Evolutionary conservation across 2,329 filamentous ascomycete genomes (phyloP), one percentile per base, ranked within the genome.

Genomic region (Fusarium hainanense): DNA sequence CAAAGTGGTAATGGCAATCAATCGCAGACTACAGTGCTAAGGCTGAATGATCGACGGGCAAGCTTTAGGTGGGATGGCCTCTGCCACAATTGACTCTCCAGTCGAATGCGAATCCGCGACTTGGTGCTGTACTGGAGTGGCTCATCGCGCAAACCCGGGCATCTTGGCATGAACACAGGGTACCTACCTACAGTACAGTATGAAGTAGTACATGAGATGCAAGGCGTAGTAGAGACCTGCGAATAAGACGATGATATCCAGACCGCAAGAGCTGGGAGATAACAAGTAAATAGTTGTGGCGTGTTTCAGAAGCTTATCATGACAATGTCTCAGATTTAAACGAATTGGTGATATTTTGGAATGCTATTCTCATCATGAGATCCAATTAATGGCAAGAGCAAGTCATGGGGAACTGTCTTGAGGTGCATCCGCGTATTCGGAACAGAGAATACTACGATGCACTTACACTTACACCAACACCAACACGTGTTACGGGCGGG

Each of bases 351-450:
- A 42, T 48, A 37, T 42, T 20, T 66, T 32, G 49, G 21, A 23
- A 23, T 41, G 20, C 41, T 52, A 25, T 52, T 52, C 34, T 56
- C 47, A 34, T 50, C 25, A 52, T 52, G 49, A 34, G 20, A 48
- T 37, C 18, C 34, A 37, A 37, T 25, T n/a, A 10, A 30, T 46
- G 18, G 18, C n/a, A 44, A 52, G 30, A 21, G 41, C 18, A 48
- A 64, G 43, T 54, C 9, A 32, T 52, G 28, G n/a, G 51, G 23
- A 16, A 40, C 27, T 3, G 27, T 43, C 8, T 54, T 34, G 34
- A 37, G 52, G 23, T 40, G 14, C 46, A 59, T 51, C 40, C 62
- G 60, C 62, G 62, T 65, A 59, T 65, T 65, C 62, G 60, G 40
- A 28, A 51, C 21, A 48, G n/a, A 37, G 34, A n/a, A 37, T n/a